Evolutionary conservation across 2,329 filamentous ascomycete genomes (phyloP).

Genomic region (Triangularia verruculosa): DNA sequence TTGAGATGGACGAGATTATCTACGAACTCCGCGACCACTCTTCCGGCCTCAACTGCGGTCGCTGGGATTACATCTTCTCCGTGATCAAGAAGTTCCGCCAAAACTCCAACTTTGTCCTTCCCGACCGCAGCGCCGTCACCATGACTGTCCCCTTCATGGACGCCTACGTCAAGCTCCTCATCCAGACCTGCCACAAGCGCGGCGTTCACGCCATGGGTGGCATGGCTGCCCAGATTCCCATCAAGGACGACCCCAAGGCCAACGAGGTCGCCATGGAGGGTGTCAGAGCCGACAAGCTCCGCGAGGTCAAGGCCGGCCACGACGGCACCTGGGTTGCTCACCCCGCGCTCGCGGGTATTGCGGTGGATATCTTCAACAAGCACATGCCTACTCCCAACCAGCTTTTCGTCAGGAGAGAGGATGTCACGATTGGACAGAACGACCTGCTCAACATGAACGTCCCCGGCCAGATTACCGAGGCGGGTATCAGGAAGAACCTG

Average conservation of each 20-base stretch:
- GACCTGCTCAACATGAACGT: constrained; percentile 98
- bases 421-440: constrained; percentile 79
- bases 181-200: constrained; percentile 95
- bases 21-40: constrained; percentile 97
- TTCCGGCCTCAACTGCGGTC: constrained; percentile 93
- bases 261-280: constrained; percentile 94
- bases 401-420: constrained; percentile 84
- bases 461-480: constrained; percentile 86
- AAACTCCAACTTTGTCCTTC: constrained; percentile 88
- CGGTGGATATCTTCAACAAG: constrained; percentile 92
- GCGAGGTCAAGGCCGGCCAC: constrained; percentile 91
- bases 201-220: constrained; percentile 99
- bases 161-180: constrained; percentile 91
- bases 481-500: constrained; percentile 94
- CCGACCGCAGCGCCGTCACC: constrained; percentile 85
- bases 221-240: constrained; percentile 98
- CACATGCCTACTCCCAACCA: constrained; percentile 99
- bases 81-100: constrained; percentile 99
- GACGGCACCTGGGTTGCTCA: constrained; percentile 98
- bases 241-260: constrained; percentile 87
- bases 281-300: constrained; percentile 91
- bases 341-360: constrained; percentile 84
- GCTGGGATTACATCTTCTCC: constrained; percentile 99
- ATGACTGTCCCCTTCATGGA: constrained; percentile 99
- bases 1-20: constrained; percentile 99